These are phyloP conservation scores for Colletotrichum coccodes DNA, from an alignment of 2,329 filamentous ascomycete species.

Conservation along the genomic window DNA sequence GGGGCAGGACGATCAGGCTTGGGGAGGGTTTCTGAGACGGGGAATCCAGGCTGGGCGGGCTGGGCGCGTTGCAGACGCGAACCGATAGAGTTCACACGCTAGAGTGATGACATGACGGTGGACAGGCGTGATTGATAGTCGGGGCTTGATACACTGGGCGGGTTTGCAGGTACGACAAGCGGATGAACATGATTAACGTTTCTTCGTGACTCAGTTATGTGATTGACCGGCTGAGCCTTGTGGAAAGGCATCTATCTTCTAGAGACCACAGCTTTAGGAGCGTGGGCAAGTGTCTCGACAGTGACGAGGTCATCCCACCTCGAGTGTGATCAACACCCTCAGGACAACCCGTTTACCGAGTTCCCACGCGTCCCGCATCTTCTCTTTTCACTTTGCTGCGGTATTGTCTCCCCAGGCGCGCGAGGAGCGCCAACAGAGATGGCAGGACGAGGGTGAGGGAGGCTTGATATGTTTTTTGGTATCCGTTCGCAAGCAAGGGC, in stretches of 20 bases:
- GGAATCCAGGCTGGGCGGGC: not conserved
- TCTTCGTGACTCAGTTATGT: constrained; percentile 30
- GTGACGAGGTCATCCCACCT: constrained; percentile 25
- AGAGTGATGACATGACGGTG: not conserved
- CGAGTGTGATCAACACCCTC: constrained; percentile 15
- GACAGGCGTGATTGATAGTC: not conserved
- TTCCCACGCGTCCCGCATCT: constrained; percentile 1
- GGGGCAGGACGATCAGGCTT: constrained; percentile 74
- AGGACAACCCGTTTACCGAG: constrained; percentile 20
- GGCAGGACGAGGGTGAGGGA: not conserved
- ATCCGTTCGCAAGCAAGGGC: constrained; percentile 35
- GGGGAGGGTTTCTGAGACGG: constrained; percentile 67
- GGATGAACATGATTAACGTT: not conserved
- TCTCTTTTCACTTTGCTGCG: constrained; percentile 28
- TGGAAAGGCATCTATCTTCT: constrained; percentile 24
- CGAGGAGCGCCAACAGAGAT: constrained; percentile 12
- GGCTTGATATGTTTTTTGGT: constrained; percentile 25
- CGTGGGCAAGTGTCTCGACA: not conserved
- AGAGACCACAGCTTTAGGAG: constrained; percentile 9
- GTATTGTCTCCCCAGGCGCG: constrained; percentile 14
- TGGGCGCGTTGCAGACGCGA: not conserved
- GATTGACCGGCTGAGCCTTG: constrained; percentile 32
- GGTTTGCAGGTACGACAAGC: not conserved
- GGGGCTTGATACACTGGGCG: not conserved
- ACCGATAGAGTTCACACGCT: no score